These are phyloP conservation scores for Cicer cuneatum DNA, from an alignment of 306 rosid genomes.

Conservation along the genomic window DNA sequence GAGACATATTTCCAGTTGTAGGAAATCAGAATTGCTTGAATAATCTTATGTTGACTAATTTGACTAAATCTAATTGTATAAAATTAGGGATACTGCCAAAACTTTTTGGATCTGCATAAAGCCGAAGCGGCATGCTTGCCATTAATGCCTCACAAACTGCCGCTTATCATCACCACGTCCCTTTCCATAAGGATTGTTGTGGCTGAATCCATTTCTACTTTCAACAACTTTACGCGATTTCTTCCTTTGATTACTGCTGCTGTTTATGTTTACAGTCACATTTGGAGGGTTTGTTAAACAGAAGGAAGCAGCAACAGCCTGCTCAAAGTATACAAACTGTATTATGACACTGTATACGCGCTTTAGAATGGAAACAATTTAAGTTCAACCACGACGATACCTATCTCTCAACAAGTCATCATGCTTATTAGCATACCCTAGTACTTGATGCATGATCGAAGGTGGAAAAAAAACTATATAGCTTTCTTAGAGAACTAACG, in stretches of 20 bases:
- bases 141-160: slow-evolving; percentile 65
- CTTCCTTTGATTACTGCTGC: slow-evolving; percentile 68
- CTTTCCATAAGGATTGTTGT: slow-evolving; percentile 72
- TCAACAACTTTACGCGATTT: slow-evolving; percentile 64
- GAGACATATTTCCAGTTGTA: background rate
- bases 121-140: background rate
- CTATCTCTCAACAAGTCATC: background rate
- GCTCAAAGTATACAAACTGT: slow-evolving; percentile 38
- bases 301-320: slow-evolving; percentile 86
- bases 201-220: slow-evolving; percentile 67
- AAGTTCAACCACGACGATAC: background rate
- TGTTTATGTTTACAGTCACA: slow-evolving; percentile 74
- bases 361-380: background rate
- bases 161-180: slow-evolving; percentile 49
- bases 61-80: slow-evolving; percentile 13
- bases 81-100: slow-evolving; percentile 46
- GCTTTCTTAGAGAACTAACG: background rate
- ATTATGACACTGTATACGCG: slow-evolving; percentile 18
- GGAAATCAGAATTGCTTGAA: background rate
- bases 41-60: slow-evolving; percentile 28
- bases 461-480: background rate
- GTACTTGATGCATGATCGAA: background rate
- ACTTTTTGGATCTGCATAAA: slow-evolving; percentile 35
- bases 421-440: background rate
- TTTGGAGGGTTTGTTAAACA: slow-evolving; percentile 90